These are phyloP conservation scores for Fusarium siculi DNA, from an alignment of 2,329 filamentous ascomycete species.

Conservation along the genomic window DNA sequence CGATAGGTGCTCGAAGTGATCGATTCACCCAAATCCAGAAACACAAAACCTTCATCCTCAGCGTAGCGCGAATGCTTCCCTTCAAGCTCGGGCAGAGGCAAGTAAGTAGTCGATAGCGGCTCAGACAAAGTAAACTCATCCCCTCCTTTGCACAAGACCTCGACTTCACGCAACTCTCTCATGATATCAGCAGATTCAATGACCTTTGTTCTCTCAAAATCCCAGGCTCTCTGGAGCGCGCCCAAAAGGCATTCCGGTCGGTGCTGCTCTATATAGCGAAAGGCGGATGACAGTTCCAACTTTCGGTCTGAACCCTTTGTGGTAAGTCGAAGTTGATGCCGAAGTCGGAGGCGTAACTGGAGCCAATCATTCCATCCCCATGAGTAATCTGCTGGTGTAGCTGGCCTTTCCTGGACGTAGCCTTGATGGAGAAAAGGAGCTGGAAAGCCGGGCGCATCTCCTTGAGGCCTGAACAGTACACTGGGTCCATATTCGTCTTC, in stretches of 20 bases:
- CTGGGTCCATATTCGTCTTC: conserved; percentile 20
- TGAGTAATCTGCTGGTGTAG: not conserved
- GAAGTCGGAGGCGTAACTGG: conserved; percentile 1
- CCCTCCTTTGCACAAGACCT: conserved; percentile 21
- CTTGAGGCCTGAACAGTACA: conserved; percentile 1
- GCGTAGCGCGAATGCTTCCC: conserved; percentile 25
- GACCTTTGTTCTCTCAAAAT: not conserved
- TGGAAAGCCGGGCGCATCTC: not conserved
- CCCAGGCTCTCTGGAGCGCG: conserved; percentile 15
- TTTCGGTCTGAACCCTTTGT: not conserved
- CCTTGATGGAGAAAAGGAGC: conserved; percentile 9
- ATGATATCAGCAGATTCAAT: not conserved
- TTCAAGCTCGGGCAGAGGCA: conserved; percentile 33
- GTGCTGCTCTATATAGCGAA: conserved; percentile 21
- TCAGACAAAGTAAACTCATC: not conserved
- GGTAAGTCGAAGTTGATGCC: conserved; percentile 3
- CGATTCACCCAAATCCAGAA: conserved; percentile 26
- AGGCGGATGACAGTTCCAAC: not conserved
- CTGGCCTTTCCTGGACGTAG: conserved; percentile 14
- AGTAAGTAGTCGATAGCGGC: conserved; percentile 9
- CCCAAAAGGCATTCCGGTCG: conserved; percentile 12
- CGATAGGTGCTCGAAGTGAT: conserved; percentile 17
- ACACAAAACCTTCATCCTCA: conserved; percentile 25
- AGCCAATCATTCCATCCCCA: conserved; percentile 34
- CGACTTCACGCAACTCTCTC: conserved; percentile 2